These are phyloP conservation scores for Coemansia sp. DNA, from an alignment of 192 early-diverging fungal species.

Conservation along the genomic window DNA sequence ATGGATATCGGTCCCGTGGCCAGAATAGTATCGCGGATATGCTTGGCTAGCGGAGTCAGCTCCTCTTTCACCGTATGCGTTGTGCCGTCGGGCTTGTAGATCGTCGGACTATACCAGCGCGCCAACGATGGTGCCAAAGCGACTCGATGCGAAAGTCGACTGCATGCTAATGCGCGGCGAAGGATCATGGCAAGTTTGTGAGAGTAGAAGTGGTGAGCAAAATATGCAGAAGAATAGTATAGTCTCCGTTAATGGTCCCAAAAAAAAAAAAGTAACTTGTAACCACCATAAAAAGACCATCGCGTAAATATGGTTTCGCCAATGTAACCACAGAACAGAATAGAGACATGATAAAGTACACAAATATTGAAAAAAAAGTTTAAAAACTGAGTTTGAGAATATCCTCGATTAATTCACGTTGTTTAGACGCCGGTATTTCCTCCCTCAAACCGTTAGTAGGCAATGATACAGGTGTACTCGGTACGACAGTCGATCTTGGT, in stretches of 20 bases:
- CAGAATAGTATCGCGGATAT: slow-evolving; percentile 59
- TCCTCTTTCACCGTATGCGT: slow-evolving; percentile 50
- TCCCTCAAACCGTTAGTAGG: not conserved
- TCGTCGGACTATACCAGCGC: slow-evolving; percentile 12
- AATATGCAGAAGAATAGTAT: not conserved
- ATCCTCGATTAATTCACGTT: slow-evolving; percentile 38
- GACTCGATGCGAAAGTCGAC: not conserved
- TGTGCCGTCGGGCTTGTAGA: slow-evolving; percentile 17
- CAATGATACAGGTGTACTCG: not conserved
- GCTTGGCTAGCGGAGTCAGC: slow-evolving; percentile 59
- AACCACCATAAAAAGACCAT: too few species aligned
- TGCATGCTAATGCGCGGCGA: not conserved
- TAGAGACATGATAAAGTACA: not conserved
- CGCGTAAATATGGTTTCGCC: not conserved
- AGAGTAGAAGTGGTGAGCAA: not conserved
- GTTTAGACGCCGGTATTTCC: not conserved
- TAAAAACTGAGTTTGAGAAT: slow-evolving; percentile 30
- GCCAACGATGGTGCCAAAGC: not conserved
- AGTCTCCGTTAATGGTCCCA: not conserved
- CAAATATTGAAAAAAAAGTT: not conserved
- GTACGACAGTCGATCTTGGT: not conserved
- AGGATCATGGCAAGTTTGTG: not conserved
- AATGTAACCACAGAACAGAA: too few species aligned
- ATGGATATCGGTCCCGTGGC: slow-evolving; percentile 76
- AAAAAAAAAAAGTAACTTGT: not conserved